Base-by-base conservation (phyloP, 257 asterid species). In the Ajuga chamaepitys region DNA sequence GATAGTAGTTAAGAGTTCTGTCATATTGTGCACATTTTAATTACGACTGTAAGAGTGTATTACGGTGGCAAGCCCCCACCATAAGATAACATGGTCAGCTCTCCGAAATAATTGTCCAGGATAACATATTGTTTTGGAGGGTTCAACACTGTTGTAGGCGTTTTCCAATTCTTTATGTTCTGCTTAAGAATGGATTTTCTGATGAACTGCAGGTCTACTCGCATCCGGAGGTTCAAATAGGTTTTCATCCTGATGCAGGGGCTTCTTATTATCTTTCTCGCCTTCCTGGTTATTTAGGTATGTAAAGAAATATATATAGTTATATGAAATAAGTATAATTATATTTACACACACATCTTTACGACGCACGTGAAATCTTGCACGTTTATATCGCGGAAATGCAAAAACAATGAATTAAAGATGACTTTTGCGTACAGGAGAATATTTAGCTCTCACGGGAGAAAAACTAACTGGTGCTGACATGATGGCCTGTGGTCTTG, bases 211-310 rank as follows among this genome's bases (percentile, higher is more conserved):
- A 94, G 99, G 83, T 86, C 46, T 94, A 80, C 75, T 77, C 93
- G n/a, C 16, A 67, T 35, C 96, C 99, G 1, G 99, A 94, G 79
- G 95, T 80, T 74, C 96, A 94, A 69, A 71, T 94, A 61, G 99
- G 97, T 69, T 90, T 90, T 70, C 97, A 94, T 86, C 97, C 99
- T 58, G 99, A 90, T 90, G 86, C 92, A 67, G 99, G 99, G 63
- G 93, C 96, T 66, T 94, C 99, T 14, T 90, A 90, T 80, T 90
- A 83, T 85, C 97, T 94, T 71, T 88, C 99, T 74, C 97, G 93
- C 40, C 96, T 94, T 58, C 99, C 97, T 65, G 99, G 99, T 53
- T 88, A 94, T 79, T 75, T 94, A 88, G 99, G 99, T 88, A 78
- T 60, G 46, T 8, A 35, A 7, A 14, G 64, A 69, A 56, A 5